Percentiles rank a stretch among this genome's conserved stretches.
Evolutionary conservation across 2,329 filamentous ascomycete species (phyloP).

Genomic region (Arachnopeziza araneosa): DNA sequence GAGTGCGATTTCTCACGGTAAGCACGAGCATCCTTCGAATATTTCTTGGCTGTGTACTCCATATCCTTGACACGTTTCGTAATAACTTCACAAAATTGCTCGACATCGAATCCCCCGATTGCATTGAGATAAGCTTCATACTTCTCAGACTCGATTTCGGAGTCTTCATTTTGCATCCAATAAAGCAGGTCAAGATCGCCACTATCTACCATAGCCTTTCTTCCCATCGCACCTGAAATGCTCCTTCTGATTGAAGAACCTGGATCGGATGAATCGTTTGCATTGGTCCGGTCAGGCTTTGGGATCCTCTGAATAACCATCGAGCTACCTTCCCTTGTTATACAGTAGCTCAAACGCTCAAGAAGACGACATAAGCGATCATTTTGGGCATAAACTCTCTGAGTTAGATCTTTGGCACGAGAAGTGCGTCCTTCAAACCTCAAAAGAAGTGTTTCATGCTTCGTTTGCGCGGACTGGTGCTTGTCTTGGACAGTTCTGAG

Average conservation of each 20-base stretch:
- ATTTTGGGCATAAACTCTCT: constrained; percentile 76
- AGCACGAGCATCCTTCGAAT: constrained; percentile 79
- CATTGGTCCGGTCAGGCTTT: constrained; percentile 54
- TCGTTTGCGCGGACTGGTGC: constrained; percentile 47
- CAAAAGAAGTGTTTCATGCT: constrained; percentile 44
- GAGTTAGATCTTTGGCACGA: constrained; percentile 77
- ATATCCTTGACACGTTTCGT: constrained; percentile 89
- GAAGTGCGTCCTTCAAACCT: constrained; percentile 65
- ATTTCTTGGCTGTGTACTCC: constrained; percentile 87
- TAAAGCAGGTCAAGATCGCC: constrained; percentile 68
- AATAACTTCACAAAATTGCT: constrained; percentile 77
- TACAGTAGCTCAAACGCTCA: constrained; percentile 78
- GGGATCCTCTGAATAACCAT: constrained; percentile 72
- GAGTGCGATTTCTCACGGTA: constrained; percentile 84
- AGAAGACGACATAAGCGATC: constrained; percentile 78
- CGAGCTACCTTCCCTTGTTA: constrained; percentile 65
- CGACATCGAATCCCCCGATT: constrained; percentile 74
- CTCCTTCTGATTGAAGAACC: constrained; percentile 45
- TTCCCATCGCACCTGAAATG: constrained; percentile 45
- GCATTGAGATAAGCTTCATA: constrained; percentile 71
- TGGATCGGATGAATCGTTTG: constrained; percentile 53
- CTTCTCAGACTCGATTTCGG: constrained; percentile 62
- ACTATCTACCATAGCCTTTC: constrained; percentile 52
- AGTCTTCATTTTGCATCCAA: constrained; percentile 70
- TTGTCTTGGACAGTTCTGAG: constrained; percentile 63